Conservation (phyloP, 306 rosid species). For the Vigna nakashimae region DNA sequence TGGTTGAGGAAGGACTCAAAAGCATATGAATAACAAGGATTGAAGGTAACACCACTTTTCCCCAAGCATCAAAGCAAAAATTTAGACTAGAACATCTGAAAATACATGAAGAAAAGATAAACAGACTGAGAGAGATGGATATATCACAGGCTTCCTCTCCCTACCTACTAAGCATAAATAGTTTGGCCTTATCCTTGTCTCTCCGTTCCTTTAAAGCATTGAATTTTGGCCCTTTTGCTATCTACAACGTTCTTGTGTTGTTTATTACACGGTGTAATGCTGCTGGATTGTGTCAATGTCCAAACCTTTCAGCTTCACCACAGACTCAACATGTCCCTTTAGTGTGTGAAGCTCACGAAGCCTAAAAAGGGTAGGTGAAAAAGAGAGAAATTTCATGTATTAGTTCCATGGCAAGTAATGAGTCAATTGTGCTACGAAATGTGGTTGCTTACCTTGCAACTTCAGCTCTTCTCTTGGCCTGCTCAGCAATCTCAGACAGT, state of each 20-base stretch:
- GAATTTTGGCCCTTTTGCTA: constrained; percentile 38
- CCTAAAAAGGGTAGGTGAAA: constrained; percentile 47
- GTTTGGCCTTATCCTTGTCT: constrained; percentile 51
- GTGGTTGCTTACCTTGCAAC: constrained; percentile 79
- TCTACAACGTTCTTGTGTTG: constrained; percentile 37
- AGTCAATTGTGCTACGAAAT: neutral
- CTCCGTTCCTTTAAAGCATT: constrained; percentile 35
- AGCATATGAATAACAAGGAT: constrained; percentile 35
- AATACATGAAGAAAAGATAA: constrained; percentile 47
- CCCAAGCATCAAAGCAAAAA: constrained; percentile 49
- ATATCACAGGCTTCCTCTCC: constrained; percentile 58
- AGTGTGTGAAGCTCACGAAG: constrained; percentile 97
- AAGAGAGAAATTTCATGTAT: neutral
- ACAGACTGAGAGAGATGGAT: constrained; percentile 49
- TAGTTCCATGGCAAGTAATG: neutral
- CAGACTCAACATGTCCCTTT: constrained; percentile 98
- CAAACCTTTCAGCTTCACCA: constrained; percentile 93
- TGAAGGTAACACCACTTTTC: constrained; percentile 42
- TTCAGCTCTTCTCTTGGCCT: constrained; percentile 97
- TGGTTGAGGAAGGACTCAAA: constrained; percentile 30
- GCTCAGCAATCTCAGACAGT: constrained; percentile 96
- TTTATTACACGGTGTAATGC: constrained; percentile 85
- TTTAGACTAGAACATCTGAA: constrained; percentile 45
- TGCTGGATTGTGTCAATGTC: constrained; percentile 96
- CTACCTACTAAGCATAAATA: constrained; percentile 47